Evolutionary conservation across 2,329 filamentous ascomycete species (phyloP).

Genomic region (Penicillium paneum): DNA sequence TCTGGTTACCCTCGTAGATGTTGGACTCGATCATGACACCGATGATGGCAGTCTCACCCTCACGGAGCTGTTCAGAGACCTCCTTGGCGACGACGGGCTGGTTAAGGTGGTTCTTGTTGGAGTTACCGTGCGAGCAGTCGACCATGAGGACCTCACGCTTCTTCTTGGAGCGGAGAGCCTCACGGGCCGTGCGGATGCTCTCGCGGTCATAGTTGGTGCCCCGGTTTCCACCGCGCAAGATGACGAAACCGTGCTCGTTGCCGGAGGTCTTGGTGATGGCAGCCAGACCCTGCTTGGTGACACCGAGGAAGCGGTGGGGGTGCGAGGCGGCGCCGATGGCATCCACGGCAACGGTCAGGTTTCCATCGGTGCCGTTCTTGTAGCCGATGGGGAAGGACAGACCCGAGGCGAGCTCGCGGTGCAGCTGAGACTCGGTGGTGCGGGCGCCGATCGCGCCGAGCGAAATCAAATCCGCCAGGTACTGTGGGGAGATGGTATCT

Average conservation of each 20-base stretch:
- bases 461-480: slow-evolving; percentile 91
- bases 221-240: slow-evolving; percentile 83
- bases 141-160: slow-evolving; percentile 92
- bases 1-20: slow-evolving; percentile 86
- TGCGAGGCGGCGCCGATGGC: slow-evolving; percentile 72
- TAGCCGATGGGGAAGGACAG: slow-evolving; percentile 97
- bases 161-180: slow-evolving; percentile 74
- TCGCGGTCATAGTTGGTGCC: slow-evolving; percentile 92
- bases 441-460: slow-evolving; percentile 93
- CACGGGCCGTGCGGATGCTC: slow-evolving; percentile 74
- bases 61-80: slow-evolving; percentile 78
- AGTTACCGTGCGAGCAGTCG: slow-evolving; percentile 98
- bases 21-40: slow-evolving; percentile 99
- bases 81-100: slow-evolving; percentile 87
- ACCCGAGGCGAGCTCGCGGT: slow-evolving; percentile 91
- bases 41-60: slow-evolving; percentile 82
- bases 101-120: slow-evolving; percentile 94
- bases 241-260: slow-evolving; percentile 97
- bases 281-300: slow-evolving; percentile 94
- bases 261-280: slow-evolving; percentile 91
- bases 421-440: slow-evolving; percentile 94
- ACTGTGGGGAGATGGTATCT: slow-evolving; percentile 97
- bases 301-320: slow-evolving; percentile 92
- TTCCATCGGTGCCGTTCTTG: slow-evolving; percentile 98
- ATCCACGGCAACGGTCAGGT: slow-evolving; percentile 85